Evolutionary conservation across 805 yeast species (phyloP), one percentile per base, ranked within the genome.

Genomic region (Saccharomycopsis fermentans): DNA sequence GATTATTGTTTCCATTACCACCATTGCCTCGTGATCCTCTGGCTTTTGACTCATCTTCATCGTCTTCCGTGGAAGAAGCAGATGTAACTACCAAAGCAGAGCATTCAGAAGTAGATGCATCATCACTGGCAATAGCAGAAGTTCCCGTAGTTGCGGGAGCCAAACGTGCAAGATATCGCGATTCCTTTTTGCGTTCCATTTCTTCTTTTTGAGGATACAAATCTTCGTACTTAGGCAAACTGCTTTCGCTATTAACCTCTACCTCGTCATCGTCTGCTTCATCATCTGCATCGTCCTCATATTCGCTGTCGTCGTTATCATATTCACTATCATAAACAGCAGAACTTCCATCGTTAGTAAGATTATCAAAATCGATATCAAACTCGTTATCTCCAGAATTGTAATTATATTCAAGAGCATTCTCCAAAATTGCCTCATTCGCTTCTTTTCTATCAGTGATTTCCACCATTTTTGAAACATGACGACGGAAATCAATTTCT

Each of bases 141-240:
- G 47, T 39, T 17, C 58, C 36, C 11, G 63, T 56, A 26, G 63
- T 26, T n/a, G 61, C 43, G 37, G 29, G 17, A 6, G 34, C 54
- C 24, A 34, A 35, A 52, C 37, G 43, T 34, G 37, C 55, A 27
- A 51, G 37, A 27, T 51, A 32, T 6, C 21, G 37, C 9, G 34
- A 14, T 29, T 29, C 43, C 6, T 26, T 19, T 9, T 17, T 47
- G 57, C 36, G 32, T 26, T 29, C 32, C 27, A 34, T 35, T 39
- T 54, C 56, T 34, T 32, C 35, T n/a, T 24, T 37, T 56, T 74
- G 71, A 36, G 94, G 95, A 74, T 81, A 87, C 47, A 87, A 74
- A 60, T 87, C 95, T 65, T 86, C 88, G 67, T 87, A 87, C 19
- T 81, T 77, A 2, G 95, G 95, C 63, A 87, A 75, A 21, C 72